These are phyloP conservation scores for Crithidia bombi DNA, from an alignment of 208 protist species.

Conservation along the genomic window DNA sequence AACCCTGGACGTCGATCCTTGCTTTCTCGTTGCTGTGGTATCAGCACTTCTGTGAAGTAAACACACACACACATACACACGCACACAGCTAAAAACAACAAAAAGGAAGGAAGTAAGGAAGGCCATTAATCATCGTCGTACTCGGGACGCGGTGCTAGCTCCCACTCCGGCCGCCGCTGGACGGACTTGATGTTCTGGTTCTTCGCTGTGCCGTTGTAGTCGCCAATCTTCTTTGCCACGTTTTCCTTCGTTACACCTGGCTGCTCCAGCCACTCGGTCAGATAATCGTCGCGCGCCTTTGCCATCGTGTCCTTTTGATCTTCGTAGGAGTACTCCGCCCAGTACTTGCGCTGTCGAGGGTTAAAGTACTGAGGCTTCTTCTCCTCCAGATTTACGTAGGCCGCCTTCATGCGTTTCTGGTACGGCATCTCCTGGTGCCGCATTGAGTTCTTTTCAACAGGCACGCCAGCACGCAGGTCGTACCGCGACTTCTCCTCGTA, in stretches of 20 bases:
- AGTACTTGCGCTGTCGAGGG: slow-evolving; percentile 75
- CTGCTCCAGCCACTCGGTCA: slow-evolving; percentile 89
- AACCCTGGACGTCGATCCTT: too few species aligned
- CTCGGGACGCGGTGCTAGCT: slow-evolving; percentile 72
- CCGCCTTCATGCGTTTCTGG: slow-evolving; percentile 84
- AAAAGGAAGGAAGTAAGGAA: not conserved
- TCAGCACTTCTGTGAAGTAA: not conserved
- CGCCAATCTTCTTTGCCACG: slow-evolving; percentile 85
- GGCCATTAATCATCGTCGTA: slow-evolving; percentile 37
- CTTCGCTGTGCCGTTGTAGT: slow-evolving; percentile 90
- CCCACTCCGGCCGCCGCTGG: slow-evolving; percentile 85
- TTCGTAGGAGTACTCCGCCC: slow-evolving; percentile 85
- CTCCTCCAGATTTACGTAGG: slow-evolving; percentile 84
- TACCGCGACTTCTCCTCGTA: slow-evolving; percentile 89
- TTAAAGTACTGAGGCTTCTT: slow-evolving; percentile 76
- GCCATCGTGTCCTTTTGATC: slow-evolving; percentile 87
- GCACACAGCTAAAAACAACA: slow-evolving; percentile 2
- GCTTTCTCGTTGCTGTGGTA: too few species aligned
- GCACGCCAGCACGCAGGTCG: slow-evolving; percentile 77
- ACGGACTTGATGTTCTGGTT: slow-evolving; percentile 78
- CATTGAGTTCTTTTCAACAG: slow-evolving; percentile 87
- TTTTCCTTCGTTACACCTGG: slow-evolving; percentile 87
- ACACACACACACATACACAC: slow-evolving; percentile 25
- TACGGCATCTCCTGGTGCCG: slow-evolving; percentile 90
- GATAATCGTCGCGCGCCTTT: slow-evolving; percentile 79